Conservation (phyloP, 495 filamentous ascomycete species). For the Glarea lozoyensis region DNA sequence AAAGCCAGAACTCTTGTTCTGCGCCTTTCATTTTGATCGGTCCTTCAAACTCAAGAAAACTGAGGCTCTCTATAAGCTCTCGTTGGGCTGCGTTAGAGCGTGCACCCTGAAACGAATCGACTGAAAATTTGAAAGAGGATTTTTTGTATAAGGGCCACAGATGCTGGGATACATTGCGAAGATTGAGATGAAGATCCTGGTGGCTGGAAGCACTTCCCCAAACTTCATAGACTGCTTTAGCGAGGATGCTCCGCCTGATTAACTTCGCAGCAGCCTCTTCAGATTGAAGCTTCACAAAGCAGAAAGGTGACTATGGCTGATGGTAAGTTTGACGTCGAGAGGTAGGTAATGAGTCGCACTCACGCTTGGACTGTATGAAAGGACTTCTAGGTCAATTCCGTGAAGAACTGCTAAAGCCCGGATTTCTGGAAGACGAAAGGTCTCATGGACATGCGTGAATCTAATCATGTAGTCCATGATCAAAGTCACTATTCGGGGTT, state of each 20-base stretch:
- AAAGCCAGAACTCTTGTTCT: conserved; percentile 64
- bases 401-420: conserved; percentile 66
- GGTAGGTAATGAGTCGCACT: conserved; percentile 10
- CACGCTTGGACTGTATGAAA: conserved; percentile 68
- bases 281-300: conserved; percentile 61
- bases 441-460: conserved; percentile 84
- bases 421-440: conserved; percentile 82
- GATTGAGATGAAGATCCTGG: conserved; percentile 54
- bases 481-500: background rate
- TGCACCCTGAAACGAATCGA: conserved; percentile 70
- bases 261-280: conserved; percentile 55
- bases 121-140: conserved; percentile 66
- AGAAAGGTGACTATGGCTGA: conserved; percentile 70
- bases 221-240: conserved; percentile 74
- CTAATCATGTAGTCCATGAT: conserved; percentile 78
- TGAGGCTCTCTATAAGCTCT: conserved; percentile 70
- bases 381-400: conserved; percentile 57
- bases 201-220: conserved; percentile 72
- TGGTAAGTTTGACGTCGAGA: background rate
- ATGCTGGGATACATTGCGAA: conserved; percentile 46
- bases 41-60: conserved; percentile 68
- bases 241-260: conserved; percentile 67
- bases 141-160: conserved; percentile 56
- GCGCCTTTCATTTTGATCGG: conserved; percentile 64
- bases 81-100: conserved; percentile 48